Conservation (phyloP, 257 asterid genomes). For the Ehretia macrophylla region DNA sequence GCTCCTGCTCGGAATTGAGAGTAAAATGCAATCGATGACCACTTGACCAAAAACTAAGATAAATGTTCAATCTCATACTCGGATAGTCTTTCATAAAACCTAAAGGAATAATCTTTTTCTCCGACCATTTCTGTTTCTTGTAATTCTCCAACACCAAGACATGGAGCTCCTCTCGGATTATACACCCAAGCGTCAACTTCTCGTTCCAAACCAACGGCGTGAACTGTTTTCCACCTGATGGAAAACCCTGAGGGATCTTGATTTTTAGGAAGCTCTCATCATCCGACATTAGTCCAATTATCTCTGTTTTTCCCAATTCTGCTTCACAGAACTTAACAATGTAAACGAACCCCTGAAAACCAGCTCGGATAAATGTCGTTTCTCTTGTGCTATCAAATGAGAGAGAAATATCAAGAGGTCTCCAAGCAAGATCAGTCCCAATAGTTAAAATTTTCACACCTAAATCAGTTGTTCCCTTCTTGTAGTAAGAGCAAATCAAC, state of each 20-base stretch:
- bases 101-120: background rate
- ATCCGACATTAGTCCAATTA: background rate
- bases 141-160: background rate
- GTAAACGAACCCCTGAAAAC: background rate
- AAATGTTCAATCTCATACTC: too few species aligned
- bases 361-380: background rate
- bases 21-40: too few species aligned
- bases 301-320: background rate
- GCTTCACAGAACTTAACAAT: too few species aligned
- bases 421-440: background rate
- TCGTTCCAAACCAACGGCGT: background rate
- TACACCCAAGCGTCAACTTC: background rate
- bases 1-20: too few species aligned
- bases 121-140: background rate
- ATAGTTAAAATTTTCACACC: background rate
- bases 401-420: conserved; percentile 1
- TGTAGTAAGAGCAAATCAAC: background rate
- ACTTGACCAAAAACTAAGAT: too few species aligned
- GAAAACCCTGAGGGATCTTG: background rate
- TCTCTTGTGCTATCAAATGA: background rate
- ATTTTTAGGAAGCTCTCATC: background rate
- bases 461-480: background rate
- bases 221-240: background rate
- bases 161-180: background rate
- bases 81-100: too few species aligned